Conservation (phyloP, 2,329 filamentous ascomycete species). For the Talaromyces islandicus region DNA sequence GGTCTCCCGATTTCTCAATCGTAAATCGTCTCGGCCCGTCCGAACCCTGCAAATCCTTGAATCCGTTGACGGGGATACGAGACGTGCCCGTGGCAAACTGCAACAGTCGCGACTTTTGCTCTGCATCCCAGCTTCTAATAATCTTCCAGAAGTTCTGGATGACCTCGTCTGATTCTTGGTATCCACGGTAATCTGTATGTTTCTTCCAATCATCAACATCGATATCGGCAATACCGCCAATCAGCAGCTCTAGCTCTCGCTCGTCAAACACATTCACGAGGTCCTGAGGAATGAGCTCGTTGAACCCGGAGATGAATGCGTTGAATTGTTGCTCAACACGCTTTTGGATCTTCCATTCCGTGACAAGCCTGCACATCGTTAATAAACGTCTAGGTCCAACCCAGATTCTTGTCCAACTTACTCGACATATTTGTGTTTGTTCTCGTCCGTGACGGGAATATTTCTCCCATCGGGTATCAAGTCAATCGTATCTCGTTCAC, state of each 20-base stretch:
- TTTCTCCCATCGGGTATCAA: conserved; percentile 83
- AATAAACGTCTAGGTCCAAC: background rate
- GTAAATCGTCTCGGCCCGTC: conserved; percentile 94
- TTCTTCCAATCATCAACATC: conserved; percentile 99
- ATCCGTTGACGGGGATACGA: conserved; percentile 96
- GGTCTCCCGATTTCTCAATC: conserved; percentile 94
- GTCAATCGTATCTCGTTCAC: conserved; percentile 88
- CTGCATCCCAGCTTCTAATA: conserved; percentile 92
- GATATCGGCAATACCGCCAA: conserved; percentile 98
- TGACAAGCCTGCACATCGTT: conserved; percentile 61
- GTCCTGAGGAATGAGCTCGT: conserved; percentile 93
- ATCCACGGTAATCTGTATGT: conserved; percentile 97
- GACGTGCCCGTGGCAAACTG: conserved; percentile 98
- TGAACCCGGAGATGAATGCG: conserved; percentile 94
- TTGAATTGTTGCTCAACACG: conserved; percentile 97
- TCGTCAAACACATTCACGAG: conserved; percentile 98
- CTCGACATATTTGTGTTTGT: conserved; percentile 99
- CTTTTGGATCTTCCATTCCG: conserved; percentile 98
- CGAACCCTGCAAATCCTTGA: conserved; percentile 97
- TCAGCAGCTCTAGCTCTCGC: conserved; percentile 89
- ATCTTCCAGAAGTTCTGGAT: conserved; percentile 98
- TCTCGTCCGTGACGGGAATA: conserved; percentile 95
- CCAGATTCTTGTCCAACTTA: conserved; percentile 33
- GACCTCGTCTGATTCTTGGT: conserved; percentile 95
- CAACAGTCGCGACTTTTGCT: conserved; percentile 92